Conservation (phyloP, 1,284 basidiomycete species). For the Singerocomus inundabilis region DNA sequence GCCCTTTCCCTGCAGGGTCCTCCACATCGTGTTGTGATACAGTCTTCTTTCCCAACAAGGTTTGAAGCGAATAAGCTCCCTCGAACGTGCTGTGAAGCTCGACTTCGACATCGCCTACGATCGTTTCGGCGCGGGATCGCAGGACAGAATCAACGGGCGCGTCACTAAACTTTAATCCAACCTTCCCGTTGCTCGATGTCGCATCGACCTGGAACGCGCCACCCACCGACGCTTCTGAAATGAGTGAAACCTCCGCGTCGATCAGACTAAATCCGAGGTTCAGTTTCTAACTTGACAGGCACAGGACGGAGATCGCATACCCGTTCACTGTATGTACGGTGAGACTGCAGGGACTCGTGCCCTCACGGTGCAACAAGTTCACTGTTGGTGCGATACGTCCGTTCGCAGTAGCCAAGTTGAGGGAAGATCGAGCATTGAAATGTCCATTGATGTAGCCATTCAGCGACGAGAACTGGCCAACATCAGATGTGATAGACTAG, state of each 20-base stretch:
- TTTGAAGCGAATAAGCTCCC: conserved; percentile 40
- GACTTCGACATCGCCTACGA: conserved; percentile 33
- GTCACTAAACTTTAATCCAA: conserved; percentile 34
- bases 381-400: conserved; percentile 37
- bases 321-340: conserved; percentile 38
- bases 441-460: conserved; percentile 43
- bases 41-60: conserved; percentile 23
- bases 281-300: neutral
- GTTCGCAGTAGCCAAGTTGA: conserved; percentile 40
- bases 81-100: conserved; percentile 43
- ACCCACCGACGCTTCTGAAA: conserved; percentile 24
- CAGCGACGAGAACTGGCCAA: conserved; percentile 31
- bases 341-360: conserved; percentile 23
- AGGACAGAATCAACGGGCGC: conserved; percentile 44
- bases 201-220: conserved; percentile 39
- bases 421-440: conserved; percentile 36
- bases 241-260: conserved; percentile 29
- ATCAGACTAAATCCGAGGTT: conserved; percentile 31
- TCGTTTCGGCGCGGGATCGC: conserved; percentile 33
- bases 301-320: conserved; percentile 27
- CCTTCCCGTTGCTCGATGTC: conserved; percentile 27
- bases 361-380: conserved; percentile 34
- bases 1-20: conserved; percentile 41
- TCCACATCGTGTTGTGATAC: conserved; percentile 24
- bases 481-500: conserved; percentile 37